Evolutionary conservation across 345 rosid genomes (phyloP), one percentile per base, ranked within the genome.

Genomic region (Aethionema arabicum): DNA sequence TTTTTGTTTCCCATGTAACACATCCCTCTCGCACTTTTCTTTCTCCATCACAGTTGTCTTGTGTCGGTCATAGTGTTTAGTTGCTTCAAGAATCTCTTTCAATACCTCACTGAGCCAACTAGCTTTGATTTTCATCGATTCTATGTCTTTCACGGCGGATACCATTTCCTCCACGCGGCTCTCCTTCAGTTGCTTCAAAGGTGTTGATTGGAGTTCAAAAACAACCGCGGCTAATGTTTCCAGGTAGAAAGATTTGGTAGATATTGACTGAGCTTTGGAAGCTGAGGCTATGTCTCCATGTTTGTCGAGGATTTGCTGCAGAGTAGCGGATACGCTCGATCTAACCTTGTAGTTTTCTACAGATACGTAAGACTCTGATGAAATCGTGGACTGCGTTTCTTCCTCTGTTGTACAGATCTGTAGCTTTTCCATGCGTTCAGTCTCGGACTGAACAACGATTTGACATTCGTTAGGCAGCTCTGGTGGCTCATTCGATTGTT

Each of bases 41-140:
- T 43, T 43, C 47, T 43, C 47, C 47, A 43, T 13, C 7, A 43
- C 4, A 3, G 47, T 43, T 12, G 47, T 13, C 47, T 43, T 13
- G 47, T 43, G 47, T 5, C 47, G 6, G 7, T 43, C 15, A 15
- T 11, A 43, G 15, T 43, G 47, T 13, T 43, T 43, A 4, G 63
- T n/a, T 3, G 73, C 82, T 53, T 78, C 83, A 3, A 70, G 53
- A 37, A 82, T 65, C 54, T 80, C 81, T 7, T 43, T 13, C 15
- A 43, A 13, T 0, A 43, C 15, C 15, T n/a, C 12, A 6, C 47
- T 11, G 14, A 43, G 14, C 47, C 47, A 43, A 5, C 47, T 15
- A 3, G 15, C 47, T n/a, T 6, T 11, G 15, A 43, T 43, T 43
- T 43, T 43, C 14, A 43, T 15, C 15, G 47, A 43, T 15, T 43